These are phyloP conservation scores for Arabidopsis lyrata DNA, from an alignment of 441 rosid species.

Conservation along the genomic window DNA sequence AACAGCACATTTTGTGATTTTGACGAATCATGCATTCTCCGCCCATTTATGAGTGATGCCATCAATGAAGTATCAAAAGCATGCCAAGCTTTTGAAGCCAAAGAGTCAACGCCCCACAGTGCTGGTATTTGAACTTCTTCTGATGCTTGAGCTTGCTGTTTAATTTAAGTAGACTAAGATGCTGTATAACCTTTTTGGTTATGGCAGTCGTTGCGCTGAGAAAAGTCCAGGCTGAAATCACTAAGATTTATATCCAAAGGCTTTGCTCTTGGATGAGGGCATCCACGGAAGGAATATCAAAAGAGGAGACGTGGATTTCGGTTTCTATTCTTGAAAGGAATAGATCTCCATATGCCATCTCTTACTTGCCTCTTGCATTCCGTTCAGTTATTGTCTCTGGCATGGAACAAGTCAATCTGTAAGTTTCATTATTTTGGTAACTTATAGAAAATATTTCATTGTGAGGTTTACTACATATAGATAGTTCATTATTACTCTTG, in stretches of 20 bases:
- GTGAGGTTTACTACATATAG: constrained; percentile 13
- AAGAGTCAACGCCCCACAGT: constrained; percentile 87
- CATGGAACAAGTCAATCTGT: constrained; percentile 90
- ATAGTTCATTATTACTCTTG: constrained; percentile 8
- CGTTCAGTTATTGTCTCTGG: constrained; percentile 75
- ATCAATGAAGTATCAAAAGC: constrained; percentile 88
- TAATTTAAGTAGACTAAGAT: constrained; percentile 41
- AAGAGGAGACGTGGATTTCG: constrained; percentile 88
- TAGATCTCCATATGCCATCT: constrained; percentile 85
- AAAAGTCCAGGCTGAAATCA: constrained; percentile 81
- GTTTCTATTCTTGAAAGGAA: constrained; percentile 94
- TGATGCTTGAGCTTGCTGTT: constrained; percentile 35
- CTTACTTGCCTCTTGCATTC: constrained; percentile 89
- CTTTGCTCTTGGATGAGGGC: constrained; percentile 97
- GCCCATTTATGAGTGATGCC: constrained; percentile 82
- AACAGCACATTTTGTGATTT: constrained; percentile 79
- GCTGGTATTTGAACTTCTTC: constrained; percentile 63
- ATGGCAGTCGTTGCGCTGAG: constrained; percentile 73
- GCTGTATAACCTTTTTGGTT: constrained; percentile 41
- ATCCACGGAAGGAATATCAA: constrained; percentile 73
- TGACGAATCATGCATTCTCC: constrained; percentile 84
- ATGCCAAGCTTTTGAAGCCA: constrained; percentile 86
- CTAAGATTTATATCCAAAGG: constrained; percentile 82
- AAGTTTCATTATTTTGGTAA: constrained; percentile 50
- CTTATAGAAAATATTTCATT: constrained; percentile 5